A percentile compares a stretch with the other conserved stretches of the same genome.
Evolutionary conservation across 352 stramenopile species (phyloP).

Genomic region (Phytophthora constricta): DNA sequence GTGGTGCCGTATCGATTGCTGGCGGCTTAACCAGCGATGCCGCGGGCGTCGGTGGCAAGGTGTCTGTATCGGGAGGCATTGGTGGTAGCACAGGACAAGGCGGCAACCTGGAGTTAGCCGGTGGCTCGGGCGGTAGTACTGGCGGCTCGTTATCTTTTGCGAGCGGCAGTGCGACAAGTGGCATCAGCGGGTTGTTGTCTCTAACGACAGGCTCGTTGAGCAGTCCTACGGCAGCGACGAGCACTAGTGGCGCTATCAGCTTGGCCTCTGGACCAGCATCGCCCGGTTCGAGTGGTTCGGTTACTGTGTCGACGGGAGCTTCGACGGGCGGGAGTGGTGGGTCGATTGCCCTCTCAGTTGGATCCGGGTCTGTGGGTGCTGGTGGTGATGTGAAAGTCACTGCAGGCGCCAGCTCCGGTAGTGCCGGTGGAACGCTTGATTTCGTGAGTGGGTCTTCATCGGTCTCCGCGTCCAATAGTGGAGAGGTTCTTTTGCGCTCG

Average conservation of each 20-base stretch:
- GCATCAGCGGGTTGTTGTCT: constrained; percentile 10
- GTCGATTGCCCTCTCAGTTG: constrained; percentile 52
- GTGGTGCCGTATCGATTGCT: constrained; percentile 52
- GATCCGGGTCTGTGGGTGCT: constrained; percentile 37
- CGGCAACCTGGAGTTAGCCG: constrained; percentile 17
- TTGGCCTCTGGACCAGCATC: constrained; percentile 14
- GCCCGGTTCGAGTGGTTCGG: constrained; percentile 38
- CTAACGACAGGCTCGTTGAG: constrained; percentile 12
- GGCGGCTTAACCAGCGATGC: constrained; percentile 24
- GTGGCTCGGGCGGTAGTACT: constrained; percentile 20
- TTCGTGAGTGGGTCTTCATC: constrained; percentile 43
- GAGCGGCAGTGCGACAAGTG: constrained; percentile 20
- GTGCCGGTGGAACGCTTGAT: constrained; percentile 43
- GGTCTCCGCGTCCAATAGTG: constrained; percentile 43
- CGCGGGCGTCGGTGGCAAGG: constrained; percentile 18
- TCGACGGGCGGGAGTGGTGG: constrained; percentile 39
- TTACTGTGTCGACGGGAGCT: constrained; percentile 39
- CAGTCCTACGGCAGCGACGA: not conserved
- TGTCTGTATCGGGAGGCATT: constrained; percentile 9
- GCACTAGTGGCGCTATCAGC: constrained; percentile 19
- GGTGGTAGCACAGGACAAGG: constrained; percentile 8
- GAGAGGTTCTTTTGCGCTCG: constrained; percentile 41
- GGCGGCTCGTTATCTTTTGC: constrained; percentile 26
- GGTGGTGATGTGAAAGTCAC: constrained; percentile 53
- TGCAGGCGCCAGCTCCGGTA: constrained; percentile 44